phyloP scores from a whole-genome alignment of 805 yeast species.

The Yamadazyma akitaensis region DNA sequence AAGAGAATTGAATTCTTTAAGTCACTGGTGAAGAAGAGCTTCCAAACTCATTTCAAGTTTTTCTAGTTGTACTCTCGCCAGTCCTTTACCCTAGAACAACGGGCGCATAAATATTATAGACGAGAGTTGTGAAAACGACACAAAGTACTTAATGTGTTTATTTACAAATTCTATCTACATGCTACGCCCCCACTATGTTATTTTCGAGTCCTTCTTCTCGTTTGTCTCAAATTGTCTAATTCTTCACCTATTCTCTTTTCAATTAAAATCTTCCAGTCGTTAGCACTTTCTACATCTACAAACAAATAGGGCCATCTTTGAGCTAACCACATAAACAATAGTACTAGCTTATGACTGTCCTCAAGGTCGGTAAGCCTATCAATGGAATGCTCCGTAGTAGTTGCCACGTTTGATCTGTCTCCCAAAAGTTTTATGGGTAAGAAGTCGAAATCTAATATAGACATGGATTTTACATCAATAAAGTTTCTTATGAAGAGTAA shows the following conservation, averaged over 20 bases:
- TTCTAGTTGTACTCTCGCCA: too few species aligned
- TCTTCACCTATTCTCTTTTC: conserved; percentile 59
- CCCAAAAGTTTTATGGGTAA: conserved; percentile 24
- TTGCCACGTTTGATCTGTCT: neutral
- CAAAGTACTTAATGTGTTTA: neutral
- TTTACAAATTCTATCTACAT: neutral
- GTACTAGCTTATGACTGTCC: conserved; percentile 61
- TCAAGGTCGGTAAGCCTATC: conserved; percentile 41
- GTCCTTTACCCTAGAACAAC: too few species aligned
- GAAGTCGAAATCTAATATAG: conserved; percentile 51
- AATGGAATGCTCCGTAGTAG: neutral
- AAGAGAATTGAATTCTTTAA: too few species aligned
- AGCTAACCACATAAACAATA: conserved; percentile 78
- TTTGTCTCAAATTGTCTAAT: conserved; percentile 27
- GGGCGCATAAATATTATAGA: too few species aligned
- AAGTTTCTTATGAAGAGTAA: conserved; percentile 51
- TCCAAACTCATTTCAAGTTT: too few species aligned
- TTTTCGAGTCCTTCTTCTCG: neutral
- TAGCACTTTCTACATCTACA: conserved; percentile 72
- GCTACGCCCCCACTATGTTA: neutral
- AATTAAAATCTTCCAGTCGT: conserved; percentile 62
- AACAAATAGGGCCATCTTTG: conserved; percentile 83
- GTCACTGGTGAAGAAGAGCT: too few species aligned
- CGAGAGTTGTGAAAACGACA: neutral
- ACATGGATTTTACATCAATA: conserved; percentile 49